phyloP scores from a whole-genome alignment of 306 rosid genomes.

The Cotoneaster glaucophyllus region DNA sequence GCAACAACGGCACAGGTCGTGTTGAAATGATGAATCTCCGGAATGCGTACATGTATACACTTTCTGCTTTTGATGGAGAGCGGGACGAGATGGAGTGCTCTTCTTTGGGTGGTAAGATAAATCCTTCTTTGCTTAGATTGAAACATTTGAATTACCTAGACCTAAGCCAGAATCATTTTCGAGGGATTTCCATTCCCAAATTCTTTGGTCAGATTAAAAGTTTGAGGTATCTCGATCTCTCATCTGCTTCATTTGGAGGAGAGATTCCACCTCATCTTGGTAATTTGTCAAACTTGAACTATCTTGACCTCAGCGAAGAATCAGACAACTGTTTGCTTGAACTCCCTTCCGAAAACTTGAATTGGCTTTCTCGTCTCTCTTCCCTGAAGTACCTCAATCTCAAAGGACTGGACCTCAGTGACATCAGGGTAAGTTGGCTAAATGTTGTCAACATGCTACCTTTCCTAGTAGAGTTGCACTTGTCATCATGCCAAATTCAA shows the following conservation, averaged over 20 bases:
- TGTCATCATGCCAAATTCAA: too few relatives aligned
- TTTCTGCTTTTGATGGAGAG: background rate
- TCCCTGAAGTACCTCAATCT: too few relatives aligned
- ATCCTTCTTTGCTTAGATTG: slow-evolving; percentile 29
- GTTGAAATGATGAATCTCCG: slow-evolving; percentile 31
- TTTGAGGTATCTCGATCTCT: slow-evolving; percentile 31
- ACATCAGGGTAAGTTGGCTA: too few relatives aligned
- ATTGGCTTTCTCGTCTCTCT: background rate
- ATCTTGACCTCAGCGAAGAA: slow-evolving; percentile 12
- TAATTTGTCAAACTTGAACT: background rate
- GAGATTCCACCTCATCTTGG: background rate
- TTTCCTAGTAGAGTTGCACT: too few relatives aligned
- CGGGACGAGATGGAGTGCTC: background rate
- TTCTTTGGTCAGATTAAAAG: slow-evolving; percentile 29
- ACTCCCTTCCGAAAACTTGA: background rate
- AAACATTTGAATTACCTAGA: slow-evolving; percentile 25
- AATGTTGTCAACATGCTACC: too few relatives aligned
- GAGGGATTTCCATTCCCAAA: slow-evolving; percentile 17
- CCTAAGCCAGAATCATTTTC: slow-evolving; percentile 31
- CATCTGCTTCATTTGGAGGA: slow-evolving; percentile 24
- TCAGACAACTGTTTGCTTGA: background rate
- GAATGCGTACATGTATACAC: background rate
- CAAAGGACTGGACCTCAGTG: too few relatives aligned
- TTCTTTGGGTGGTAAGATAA: slow-evolving; percentile 21
- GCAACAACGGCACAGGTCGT: slow-evolving; percentile 26